Evolutionary conservation across 2,329 filamentous ascomycete species (phyloP).

Genomic region (Fusarium caatingaense): DNA sequence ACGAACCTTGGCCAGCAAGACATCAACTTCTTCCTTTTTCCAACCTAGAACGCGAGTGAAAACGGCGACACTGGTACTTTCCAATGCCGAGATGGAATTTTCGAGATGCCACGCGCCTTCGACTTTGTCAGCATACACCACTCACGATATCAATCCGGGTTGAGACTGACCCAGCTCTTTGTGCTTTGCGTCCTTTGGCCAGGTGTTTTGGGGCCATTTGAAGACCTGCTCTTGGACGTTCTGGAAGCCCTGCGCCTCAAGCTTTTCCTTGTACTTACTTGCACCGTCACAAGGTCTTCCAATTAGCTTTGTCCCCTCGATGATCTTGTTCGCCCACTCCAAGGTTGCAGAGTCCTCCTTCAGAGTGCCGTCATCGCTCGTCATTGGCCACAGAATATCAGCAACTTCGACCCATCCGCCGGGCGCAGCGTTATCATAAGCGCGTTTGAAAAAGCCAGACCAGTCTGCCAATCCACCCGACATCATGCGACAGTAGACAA

Average conservation of each 20-base stretch:
- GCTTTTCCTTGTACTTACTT: constrained; percentile 43
- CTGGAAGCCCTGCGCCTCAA: constrained; percentile 62
- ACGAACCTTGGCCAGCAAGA: constrained; percentile 43
- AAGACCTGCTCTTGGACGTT: constrained; percentile 59
- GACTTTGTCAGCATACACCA: rapidly evolving
- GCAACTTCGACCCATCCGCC: constrained; percentile 44
- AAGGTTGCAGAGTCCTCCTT: constrained; percentile 31
- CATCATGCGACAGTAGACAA: constrained; percentile 46
- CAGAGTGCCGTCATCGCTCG: constrained; percentile 20
- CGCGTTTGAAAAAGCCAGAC: constrained; percentile 36
- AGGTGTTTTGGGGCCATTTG: constrained; percentile 61
- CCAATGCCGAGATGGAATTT: constrained; percentile 41
- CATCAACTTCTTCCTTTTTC: constrained; percentile 42
- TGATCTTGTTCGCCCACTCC: constrained; percentile 41
- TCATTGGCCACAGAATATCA: constrained; percentile 31
- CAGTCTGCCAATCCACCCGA: constrained; percentile 37
- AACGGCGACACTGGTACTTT: constrained; percentile 46
- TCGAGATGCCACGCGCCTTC: constrained; percentile 47
- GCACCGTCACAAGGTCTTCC: constrained; percentile 45
- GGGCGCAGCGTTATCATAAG: constrained; percentile 36
- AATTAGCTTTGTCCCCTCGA: constrained; percentile 41
- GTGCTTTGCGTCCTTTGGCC: constrained; percentile 60
- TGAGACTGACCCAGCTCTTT: constrained; percentile 55
- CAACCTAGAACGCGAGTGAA: constrained; percentile 47
- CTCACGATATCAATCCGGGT: rapidly evolving